Percentiles rank a stretch among this genome's conserved stretches.
Conservation (phyloP, 1,284 basidiomycete species). For the Ceratobasidium sp. region DNA sequence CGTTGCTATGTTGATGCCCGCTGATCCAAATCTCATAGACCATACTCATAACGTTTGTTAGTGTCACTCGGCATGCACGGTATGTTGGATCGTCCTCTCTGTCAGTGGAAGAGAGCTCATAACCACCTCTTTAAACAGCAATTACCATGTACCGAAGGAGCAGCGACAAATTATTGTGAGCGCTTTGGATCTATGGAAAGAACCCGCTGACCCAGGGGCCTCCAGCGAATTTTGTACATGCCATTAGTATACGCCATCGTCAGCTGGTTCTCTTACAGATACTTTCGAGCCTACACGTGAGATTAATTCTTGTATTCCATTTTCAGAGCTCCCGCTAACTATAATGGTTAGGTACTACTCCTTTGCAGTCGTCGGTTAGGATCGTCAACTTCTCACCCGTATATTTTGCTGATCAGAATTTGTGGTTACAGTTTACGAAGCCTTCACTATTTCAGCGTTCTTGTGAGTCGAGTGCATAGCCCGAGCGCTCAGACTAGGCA, state of each 20-base stretch:
- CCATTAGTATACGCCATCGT: slow-evolving; percentile 80
- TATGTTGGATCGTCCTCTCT: slow-evolving; percentile 57
- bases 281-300: slow-evolving; percentile 81
- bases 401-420: background rate
- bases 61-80: slow-evolving; percentile 72
- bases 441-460: slow-evolving; percentile 83
- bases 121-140: slow-evolving; percentile 57
- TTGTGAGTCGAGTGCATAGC: slow-evolving; percentile 63
- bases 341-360: slow-evolving; percentile 69
- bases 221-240: slow-evolving; percentile 82
- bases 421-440: slow-evolving; percentile 63
- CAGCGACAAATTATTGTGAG: slow-evolving; percentile 79
- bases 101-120: background rate
- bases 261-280: slow-evolving; percentile 90
- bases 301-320: slow-evolving; percentile 30
- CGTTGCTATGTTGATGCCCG: slow-evolving; percentile 6
- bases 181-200: slow-evolving; percentile 36
- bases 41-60: slow-evolving; percentile 68
- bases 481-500: slow-evolving; percentile 13
- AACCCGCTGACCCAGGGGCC: background rate
- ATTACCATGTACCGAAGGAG: slow-evolving; percentile 75
- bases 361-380: slow-evolving; percentile 77
- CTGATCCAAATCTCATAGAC: slow-evolving; percentile 61
- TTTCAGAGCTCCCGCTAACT: background rate
- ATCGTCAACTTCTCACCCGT: slow-evolving; percentile 1